These are phyloP conservation scores for Spathaspora boniae DNA, from an alignment of 805 yeast species.

Conservation along the genomic window DNA sequence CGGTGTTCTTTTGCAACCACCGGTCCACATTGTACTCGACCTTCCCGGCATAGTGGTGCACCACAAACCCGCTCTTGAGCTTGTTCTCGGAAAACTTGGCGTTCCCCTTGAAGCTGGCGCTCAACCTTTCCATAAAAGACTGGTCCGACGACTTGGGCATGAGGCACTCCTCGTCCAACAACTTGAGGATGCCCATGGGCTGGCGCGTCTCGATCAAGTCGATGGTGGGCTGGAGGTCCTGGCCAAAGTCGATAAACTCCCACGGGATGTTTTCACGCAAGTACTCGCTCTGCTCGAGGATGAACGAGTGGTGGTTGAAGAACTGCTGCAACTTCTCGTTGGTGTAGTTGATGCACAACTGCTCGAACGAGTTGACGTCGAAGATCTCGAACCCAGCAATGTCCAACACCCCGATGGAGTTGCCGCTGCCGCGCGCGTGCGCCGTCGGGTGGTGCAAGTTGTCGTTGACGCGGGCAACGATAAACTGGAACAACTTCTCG, in stretches of 20 bases:
- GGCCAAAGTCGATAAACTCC: slow-evolving; percentile 89
- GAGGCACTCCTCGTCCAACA: slow-evolving; percentile 91
- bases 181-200: slow-evolving; percentile 79
- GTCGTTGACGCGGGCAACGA: slow-evolving; percentile 72
- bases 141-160: slow-evolving; percentile 86
- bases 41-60: slow-evolving; percentile 92
- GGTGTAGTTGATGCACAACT: slow-evolving; percentile 57
- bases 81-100: slow-evolving; percentile 68
- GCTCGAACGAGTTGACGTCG: slow-evolving; percentile 56
- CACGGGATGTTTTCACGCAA: slow-evolving; percentile 57
- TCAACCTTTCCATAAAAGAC: slow-evolving; percentile 77
- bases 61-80: slow-evolving; percentile 70
- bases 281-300: slow-evolving; percentile 58
- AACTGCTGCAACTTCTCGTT: slow-evolving; percentile 60
- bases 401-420: slow-evolving; percentile 55
- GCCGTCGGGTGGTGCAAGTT: slow-evolving; percentile 50
- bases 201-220: slow-evolving; percentile 77
- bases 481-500: slow-evolving; percentile 74
- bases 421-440: slow-evolving; percentile 11
- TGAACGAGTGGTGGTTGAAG: slow-evolving; percentile 60
- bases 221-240: slow-evolving; percentile 90
- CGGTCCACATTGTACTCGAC: slow-evolving; percentile 92
- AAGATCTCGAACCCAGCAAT: slow-evolving; percentile 64
- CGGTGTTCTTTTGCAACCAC: slow-evolving; percentile 93
- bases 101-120: slow-evolving; percentile 50